Percentiles rank a stretch among this genome's conserved stretches.
Evolutionary conservation across 2,329 filamentous ascomycete species (phyloP).

Genomic region (Lecanicillium sp.): DNA sequence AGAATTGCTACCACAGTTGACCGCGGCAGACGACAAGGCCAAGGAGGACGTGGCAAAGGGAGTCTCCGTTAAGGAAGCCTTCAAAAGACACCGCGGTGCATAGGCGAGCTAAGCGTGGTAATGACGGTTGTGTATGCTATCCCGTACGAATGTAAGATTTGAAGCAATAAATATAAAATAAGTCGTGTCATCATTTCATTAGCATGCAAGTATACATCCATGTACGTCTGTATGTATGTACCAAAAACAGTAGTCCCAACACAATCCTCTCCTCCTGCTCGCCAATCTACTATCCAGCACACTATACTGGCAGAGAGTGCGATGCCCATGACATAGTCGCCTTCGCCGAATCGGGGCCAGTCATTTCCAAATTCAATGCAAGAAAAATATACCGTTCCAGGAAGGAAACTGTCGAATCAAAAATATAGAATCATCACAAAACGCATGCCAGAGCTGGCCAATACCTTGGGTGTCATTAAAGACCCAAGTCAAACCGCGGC

Average conservation of each 20-base stretch:
- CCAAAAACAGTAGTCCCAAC: constrained; percentile 3
- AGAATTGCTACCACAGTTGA: constrained; percentile 46
- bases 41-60: constrained; percentile 57
- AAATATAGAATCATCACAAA: constrained; percentile 7
- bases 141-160: not conserved
- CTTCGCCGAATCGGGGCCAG: too few species aligned
- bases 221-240: constrained; percentile 3
- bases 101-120: constrained; percentile 14
- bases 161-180: not conserved
- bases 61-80: constrained; percentile 57
- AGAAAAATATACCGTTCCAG: too few species aligned
- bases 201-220: constrained; percentile 24
- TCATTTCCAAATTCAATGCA: too few species aligned
- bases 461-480: constrained; percentile 18
- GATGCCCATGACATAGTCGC: too few species aligned
- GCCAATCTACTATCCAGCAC: too few species aligned
- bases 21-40: constrained; percentile 49
- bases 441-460: constrained; percentile 6
- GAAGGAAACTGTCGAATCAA: constrained; percentile 8
- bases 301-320: too few species aligned
- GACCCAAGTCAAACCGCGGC: constrained; percentile 44
- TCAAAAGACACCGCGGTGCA: constrained; percentile 44
- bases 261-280: too few species aligned
- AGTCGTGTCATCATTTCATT: constrained; percentile 27
- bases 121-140: not conserved